Conservation (phyloP, 176 grass and related monocot species). For the Saccharum officinarum region DNA sequence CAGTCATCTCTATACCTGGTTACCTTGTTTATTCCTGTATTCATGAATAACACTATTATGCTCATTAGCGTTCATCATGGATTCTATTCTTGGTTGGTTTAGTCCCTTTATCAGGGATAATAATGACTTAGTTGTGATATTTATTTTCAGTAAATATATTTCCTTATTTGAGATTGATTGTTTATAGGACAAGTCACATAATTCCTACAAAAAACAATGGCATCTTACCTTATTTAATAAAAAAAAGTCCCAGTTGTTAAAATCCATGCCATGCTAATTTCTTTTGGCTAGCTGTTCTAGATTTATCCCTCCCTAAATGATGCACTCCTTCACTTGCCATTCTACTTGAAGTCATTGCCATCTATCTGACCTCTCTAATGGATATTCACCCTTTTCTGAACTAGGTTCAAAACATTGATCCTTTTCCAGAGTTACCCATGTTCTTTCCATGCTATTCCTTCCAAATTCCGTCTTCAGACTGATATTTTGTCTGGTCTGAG, state of each 20-base stretch:
- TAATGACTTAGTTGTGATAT: background rate
- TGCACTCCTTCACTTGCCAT: background rate
- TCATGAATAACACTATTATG: background rate
- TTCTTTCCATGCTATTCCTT: constrained; percentile 11
- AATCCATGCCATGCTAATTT: background rate
- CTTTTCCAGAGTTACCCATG: constrained; percentile 21
- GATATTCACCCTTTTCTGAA: background rate
- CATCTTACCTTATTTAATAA: background rate
- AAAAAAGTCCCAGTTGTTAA: background rate
- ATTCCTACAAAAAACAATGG: background rate
- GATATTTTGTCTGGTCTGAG: constrained; percentile 9
- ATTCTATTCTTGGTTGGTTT: background rate
- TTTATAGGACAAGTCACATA: background rate
- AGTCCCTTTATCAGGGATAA: background rate
- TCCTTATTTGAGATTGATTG: background rate
- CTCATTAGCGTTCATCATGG: background rate
- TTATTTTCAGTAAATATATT: background rate
- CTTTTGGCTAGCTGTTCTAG: background rate
- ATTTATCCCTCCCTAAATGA: background rate
- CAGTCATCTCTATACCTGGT: background rate
- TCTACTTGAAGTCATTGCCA: background rate
- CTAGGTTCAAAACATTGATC: background rate
- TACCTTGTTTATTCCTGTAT: constrained; percentile 1
- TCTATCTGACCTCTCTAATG: background rate
- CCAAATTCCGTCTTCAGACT: constrained; percentile 1